Evolutionary conservation across 2,329 filamentous ascomycete species (phyloP).

Genomic region (Ophiostoma perfectum): DNA sequence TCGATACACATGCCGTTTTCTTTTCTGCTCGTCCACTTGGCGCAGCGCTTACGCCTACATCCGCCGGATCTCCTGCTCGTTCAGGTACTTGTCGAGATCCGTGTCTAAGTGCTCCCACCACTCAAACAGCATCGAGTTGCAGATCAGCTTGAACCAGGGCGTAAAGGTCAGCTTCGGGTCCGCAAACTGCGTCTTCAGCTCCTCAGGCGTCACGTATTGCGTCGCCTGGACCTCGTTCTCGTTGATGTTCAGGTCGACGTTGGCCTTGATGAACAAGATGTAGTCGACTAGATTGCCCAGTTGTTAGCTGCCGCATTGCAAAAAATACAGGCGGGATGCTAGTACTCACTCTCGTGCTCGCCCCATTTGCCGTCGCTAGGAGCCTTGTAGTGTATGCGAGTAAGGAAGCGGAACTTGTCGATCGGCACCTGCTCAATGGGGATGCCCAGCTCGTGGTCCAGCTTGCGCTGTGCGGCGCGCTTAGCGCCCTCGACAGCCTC

Average conservation of each 20-base stretch:
- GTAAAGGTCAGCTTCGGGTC: constrained; percentile 81
- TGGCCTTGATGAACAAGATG: constrained; percentile 94
- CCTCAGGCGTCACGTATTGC: constrained; percentile 74
- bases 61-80: constrained; percentile 80
- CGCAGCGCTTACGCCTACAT: constrained; percentile 48
- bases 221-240: constrained; percentile 84
- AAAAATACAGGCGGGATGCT: background rate
- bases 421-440: constrained; percentile 81
- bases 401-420: constrained; percentile 88
- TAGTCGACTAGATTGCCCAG: constrained; percentile 68
- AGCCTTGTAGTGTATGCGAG: constrained; percentile 96
- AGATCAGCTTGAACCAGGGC: constrained; percentile 99
- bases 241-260: constrained; percentile 77
- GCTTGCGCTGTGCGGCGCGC: constrained; percentile 84
- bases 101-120: constrained; percentile 88
- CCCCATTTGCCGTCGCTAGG: constrained; percentile 97
- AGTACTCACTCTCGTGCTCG: constrained; percentile 86
- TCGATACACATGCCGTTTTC: background rate
- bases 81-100: constrained; percentile 76
- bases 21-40: too few relatives aligned
- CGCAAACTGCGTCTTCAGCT: constrained; percentile 78
- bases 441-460: constrained; percentile 93
- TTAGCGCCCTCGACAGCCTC: constrained; percentile 82
- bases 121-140: constrained; percentile 93
- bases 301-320: background rate